These are phyloP conservation scores for Lasiosphaeria hispida DNA, from an alignment of 495 filamentous ascomycete genomes.

Conservation along the genomic window DNA sequence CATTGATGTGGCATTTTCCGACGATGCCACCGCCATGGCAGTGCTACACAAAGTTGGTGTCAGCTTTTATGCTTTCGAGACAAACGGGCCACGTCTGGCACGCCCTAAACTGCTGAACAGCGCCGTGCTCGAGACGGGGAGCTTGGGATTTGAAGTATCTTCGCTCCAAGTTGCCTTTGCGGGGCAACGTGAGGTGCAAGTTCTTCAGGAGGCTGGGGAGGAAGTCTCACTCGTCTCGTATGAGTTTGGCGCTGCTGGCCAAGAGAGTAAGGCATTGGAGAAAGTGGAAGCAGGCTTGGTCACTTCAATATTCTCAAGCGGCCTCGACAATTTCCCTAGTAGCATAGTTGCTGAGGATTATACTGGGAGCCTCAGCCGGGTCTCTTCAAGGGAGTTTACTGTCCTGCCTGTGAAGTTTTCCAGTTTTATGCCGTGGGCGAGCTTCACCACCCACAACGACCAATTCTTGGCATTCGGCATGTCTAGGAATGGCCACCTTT, in stretches of 20 bases:
- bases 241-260: conserved; percentile 14
- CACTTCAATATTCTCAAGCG: conserved; percentile 19
- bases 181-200: conserved; percentile 14
- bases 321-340: not conserved
- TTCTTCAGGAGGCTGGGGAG: conserved; percentile 22
- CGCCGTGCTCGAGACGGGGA: conserved; percentile 16
- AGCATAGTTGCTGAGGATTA: conserved; percentile 37
- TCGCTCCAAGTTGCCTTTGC: conserved; percentile 30
- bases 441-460: conserved; percentile 39
- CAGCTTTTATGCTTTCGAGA: conserved; percentile 63
- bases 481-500: conserved; percentile 71
- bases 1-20: conserved; percentile 72
- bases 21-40: conserved; percentile 63
- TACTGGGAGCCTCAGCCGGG: conserved; percentile 31
- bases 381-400: conserved; percentile 10
- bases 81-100: conserved; percentile 42
- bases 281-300: conserved; percentile 15
- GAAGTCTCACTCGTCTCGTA: conserved; percentile 19
- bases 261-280: conserved; percentile 6
- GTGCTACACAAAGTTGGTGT: conserved; percentile 64
- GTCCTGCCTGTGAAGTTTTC: conserved; percentile 31
- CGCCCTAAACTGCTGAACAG: conserved; percentile 31
- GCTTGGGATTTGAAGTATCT: conserved; percentile 14
- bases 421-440: conserved; percentile 52
- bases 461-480: conserved; percentile 57